A percentile compares a stretch with the other conserved stretches of the same genome.
These are phyloP conservation scores for Boletus pseudopeckii DNA, from an alignment of 768 basidiomycete genomes.

Conservation along the genomic window DNA sequence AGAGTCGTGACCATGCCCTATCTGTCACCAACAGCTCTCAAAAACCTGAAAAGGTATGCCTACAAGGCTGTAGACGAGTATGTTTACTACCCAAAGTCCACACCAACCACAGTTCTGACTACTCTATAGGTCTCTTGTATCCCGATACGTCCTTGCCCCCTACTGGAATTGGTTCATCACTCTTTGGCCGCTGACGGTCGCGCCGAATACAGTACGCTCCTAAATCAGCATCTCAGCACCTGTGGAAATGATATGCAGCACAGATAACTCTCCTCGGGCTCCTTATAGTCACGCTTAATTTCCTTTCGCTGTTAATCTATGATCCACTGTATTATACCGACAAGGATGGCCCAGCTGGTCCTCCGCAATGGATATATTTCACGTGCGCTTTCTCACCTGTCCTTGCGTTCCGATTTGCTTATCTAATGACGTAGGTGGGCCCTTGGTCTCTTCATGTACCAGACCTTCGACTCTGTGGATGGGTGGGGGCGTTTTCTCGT, in stretches of 20 bases:
- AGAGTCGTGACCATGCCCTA: constrained; percentile 49
- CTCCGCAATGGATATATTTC: constrained; percentile 87
- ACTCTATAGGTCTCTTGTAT: constrained; percentile 62
- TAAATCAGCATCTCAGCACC: neutral
- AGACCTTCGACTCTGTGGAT: constrained; percentile 85
- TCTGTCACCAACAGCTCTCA: constrained; percentile 62
- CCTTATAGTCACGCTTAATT: constrained; percentile 76
- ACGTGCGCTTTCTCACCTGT: constrained; percentile 51
- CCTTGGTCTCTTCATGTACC: constrained; percentile 85
- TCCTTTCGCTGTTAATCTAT: constrained; percentile 76
- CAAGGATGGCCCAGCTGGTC: constrained; percentile 55
- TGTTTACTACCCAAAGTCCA: constrained; percentile 20
- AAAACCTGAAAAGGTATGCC: constrained; percentile 71
- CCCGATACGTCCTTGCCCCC: constrained; percentile 72
- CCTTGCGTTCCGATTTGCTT: neutral
- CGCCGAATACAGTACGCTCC: constrained; percentile 79
- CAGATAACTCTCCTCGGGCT: constrained; percentile 92
- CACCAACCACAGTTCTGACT: constrained; percentile 3
- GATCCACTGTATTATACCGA: constrained; percentile 76
- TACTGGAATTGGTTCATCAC: constrained; percentile 94
- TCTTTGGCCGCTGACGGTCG: constrained; percentile 78
- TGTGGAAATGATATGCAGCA: neutral
- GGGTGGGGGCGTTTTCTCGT: constrained; percentile 47
- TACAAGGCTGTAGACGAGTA: constrained; percentile 84
- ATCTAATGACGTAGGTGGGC: constrained; percentile 60